Base-by-base conservation (phyloP, 1,284 basidiomycete genomes). In the Puccinia horiana region DNA sequence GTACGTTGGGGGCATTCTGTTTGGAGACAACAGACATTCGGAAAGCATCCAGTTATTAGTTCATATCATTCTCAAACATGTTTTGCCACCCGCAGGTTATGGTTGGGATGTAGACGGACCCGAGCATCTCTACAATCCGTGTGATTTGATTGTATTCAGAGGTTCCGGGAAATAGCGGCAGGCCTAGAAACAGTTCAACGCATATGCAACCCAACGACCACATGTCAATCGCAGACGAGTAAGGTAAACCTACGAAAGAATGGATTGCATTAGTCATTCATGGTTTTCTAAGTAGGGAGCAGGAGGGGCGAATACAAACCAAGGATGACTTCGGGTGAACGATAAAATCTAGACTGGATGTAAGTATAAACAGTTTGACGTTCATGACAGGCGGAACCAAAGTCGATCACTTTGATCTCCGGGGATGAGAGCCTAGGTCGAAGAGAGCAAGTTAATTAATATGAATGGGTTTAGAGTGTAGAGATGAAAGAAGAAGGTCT, bases 301-400 rank as follows among this genome's bases (percentile, higher is more conserved):
- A 32, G n/a, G 56, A 32, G n/a, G 56, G 40, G 26, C 6, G 42
- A 76, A 63, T 35, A 40, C 69, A 29, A 72, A 32, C 96, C 96
- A 32, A 99, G 90, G 20, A 99, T 90, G 37, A 99, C 97, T 88
- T 99, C 97, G 5, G 96, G 97, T 4, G 94, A 97, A 58, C 97
- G 93, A 87, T 99, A 99, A 89, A 99, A 99, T 73, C 96, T 91
- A 12, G 96, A 98, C 87, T 99, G 96, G 87, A 99, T 99, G 88
- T 99, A 99, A 1, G 97, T 99, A 87, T 99, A 99, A 67, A 99
- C 96, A 6, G 96, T 99, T 88, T 98, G 95, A 85, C 94, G 92
- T 88, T 98, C 97, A 87, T 98, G 95, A 87, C 97, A 99, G 26
- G 96, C 95, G 26, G 96, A 98, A 73, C 96, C 97, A 88, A 98